A percentile compares a stretch with the other conserved stretches of the same genome.
These are phyloP conservation scores for Enterospora canceri DNA, from an alignment of 371 early-diverging fungal genomes.

Conservation along the genomic window DNA sequence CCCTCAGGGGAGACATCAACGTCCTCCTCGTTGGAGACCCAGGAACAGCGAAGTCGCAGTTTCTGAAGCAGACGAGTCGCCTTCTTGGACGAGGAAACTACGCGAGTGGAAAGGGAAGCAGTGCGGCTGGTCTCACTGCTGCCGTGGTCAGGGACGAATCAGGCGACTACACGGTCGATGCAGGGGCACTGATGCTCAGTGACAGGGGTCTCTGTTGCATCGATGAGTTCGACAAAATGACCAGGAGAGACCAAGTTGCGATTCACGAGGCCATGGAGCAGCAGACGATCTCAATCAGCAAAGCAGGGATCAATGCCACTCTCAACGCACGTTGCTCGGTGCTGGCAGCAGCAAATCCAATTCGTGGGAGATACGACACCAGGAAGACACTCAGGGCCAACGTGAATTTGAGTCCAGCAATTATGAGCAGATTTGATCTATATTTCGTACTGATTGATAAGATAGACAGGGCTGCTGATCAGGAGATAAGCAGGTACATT, in stretches of 20 bases:
- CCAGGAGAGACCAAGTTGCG: constrained; percentile 86
- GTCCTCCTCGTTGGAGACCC: constrained; percentile 94
- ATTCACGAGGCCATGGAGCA: constrained; percentile 99
- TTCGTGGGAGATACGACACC: constrained; percentile 56
- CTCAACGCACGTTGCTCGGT: constrained; percentile 55
- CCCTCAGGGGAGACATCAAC: constrained; percentile 73
- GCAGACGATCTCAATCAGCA: constrained; percentile 95
- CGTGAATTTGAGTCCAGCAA: constrained; percentile 83
- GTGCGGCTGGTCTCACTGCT: constrained; percentile 95
- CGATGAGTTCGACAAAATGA: constrained; percentile 99
- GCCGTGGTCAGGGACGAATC: constrained; percentile 92
- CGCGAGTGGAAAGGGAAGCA: constrained; percentile 92
- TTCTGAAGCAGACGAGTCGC: constrained; percentile 81
- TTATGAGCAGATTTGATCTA: constrained; percentile 97
- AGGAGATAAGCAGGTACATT: constrained; percentile 77
- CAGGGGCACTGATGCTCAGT: constrained; percentile 96
- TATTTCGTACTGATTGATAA: constrained; percentile 95
- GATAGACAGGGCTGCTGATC: constrained; percentile 74
- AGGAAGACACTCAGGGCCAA: constrained; percentile 66
- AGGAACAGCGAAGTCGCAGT: constrained; percentile 91
- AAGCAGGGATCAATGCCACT: constrained; percentile 77
- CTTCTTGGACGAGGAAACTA: constrained; percentile 77
- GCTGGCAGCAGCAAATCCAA: constrained; percentile 58
- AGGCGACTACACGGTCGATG: constrained; percentile 95
- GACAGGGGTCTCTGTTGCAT: constrained; percentile 94